Evolutionary conservation across 371 early-diverging fungal genomes (phyloP).

Genomic region (Mortierella sp.): DNA sequence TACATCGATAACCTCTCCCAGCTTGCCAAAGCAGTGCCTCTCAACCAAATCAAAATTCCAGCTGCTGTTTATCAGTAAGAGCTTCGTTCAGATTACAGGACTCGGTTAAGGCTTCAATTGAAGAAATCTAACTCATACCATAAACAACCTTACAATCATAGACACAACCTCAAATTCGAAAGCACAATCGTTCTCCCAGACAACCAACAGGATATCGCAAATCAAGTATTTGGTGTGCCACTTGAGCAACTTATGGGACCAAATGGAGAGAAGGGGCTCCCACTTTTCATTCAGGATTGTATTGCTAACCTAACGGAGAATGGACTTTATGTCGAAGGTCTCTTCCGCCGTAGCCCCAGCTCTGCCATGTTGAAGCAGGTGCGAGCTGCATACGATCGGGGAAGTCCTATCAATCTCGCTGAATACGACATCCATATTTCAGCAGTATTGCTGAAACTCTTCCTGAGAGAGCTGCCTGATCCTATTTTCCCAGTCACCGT

Average conservation of each 20-base stretch:
- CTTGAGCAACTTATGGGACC: constrained; percentile 77
- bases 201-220: constrained; percentile 28
- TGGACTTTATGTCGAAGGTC: constrained; percentile 88
- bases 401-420: constrained; percentile 66
- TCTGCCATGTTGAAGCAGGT: constrained; percentile 70
- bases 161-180: constrained; percentile 60
- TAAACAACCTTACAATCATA: constrained; percentile 7
- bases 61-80: constrained; percentile 77
- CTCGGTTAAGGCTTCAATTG: background rate
- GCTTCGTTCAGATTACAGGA: background rate
- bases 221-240: constrained; percentile 69
- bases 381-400: constrained; percentile 78
- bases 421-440: constrained; percentile 84
- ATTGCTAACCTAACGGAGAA: constrained; percentile 50
- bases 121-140: background rate
- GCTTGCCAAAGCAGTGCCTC: constrained; percentile 75
- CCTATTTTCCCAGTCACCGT: constrained; percentile 74
- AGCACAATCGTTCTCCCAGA: constrained; percentile 53
- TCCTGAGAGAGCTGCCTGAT: constrained; percentile 84
- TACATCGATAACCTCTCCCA: constrained; percentile 82
- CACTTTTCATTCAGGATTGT: constrained; percentile 71
- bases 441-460: constrained; percentile 88
- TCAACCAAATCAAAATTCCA: constrained; percentile 84
- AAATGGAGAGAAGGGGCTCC: constrained; percentile 70
- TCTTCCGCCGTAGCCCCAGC: constrained; percentile 90